Conservation (phyloP, 1,284 basidiomycete species). For the Ceratobasidium papillatum region DNA sequence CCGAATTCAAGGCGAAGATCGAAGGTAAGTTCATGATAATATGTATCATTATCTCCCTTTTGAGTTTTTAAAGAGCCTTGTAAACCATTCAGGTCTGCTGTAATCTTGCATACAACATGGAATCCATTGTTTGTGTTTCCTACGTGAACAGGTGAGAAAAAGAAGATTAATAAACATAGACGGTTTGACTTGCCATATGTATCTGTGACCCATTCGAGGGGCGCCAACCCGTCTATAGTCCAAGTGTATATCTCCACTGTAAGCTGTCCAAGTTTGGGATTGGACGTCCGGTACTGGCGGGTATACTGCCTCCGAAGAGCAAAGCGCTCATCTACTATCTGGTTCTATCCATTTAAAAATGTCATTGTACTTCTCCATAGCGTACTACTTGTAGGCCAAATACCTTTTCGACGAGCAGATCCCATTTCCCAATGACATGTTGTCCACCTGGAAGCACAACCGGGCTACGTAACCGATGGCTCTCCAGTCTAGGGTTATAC, state of each 20-base stretch:
- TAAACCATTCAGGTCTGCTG: constrained; percentile 3
- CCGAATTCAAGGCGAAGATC: constrained; percentile 15
- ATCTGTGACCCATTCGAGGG: not conserved
- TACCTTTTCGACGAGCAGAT: constrained; percentile 3
- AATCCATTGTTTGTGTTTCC: constrained; percentile 1
- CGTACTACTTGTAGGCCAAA: too few species aligned
- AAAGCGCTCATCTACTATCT: not conserved
- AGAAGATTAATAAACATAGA: not conserved
- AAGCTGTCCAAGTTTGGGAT: not conserved
- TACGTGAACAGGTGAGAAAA: not conserved
- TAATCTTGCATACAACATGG: not conserved
- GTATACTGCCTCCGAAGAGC: not conserved
- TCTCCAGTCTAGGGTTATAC: not conserved
- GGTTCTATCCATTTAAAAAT: not conserved
- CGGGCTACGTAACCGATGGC: not conserved
- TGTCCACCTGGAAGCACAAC: not conserved
- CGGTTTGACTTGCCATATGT: not conserved
- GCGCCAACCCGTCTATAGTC: not conserved
- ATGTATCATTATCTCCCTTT: not conserved
- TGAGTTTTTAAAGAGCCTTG: not conserved
- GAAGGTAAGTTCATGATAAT: not conserved
- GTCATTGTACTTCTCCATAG: too few species aligned
- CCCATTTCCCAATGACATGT: constrained; percentile 10
- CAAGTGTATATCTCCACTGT: not conserved
- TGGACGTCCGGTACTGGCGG: not conserved